These are phyloP conservation scores for Coprinopsis marcescibilis DNA, from an alignment of 768 basidiomycete genomes.

Conservation along the genomic window DNA sequence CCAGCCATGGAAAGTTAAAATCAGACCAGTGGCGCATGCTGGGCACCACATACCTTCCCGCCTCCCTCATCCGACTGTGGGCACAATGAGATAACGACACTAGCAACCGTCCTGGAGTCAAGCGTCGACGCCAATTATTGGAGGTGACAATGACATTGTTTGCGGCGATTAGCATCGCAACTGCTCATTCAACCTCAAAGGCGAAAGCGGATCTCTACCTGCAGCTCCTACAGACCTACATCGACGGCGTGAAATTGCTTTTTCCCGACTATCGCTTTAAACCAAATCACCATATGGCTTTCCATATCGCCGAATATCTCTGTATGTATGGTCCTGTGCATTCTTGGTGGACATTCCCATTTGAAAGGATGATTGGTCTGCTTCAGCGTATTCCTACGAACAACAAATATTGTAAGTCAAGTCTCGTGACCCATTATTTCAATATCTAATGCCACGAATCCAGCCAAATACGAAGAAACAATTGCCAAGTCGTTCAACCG, in stretches of 20 bases:
- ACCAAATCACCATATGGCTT: constrained; percentile 33
- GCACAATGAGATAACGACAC: constrained; percentile 6
- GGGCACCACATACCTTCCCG: constrained; percentile 25
- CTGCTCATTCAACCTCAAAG: constrained; percentile 16
- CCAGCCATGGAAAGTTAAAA: constrained; percentile 23
- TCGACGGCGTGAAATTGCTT: constrained; percentile 22
- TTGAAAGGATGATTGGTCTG: constrained; percentile 28
- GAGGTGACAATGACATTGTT: constrained; percentile 18
- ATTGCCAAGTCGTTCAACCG: constrained; percentile 12
- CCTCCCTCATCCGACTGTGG: constrained; percentile 31
- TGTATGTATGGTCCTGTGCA: constrained; percentile 28
- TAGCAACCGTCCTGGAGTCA: constrained; percentile 19
- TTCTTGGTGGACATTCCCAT: constrained; percentile 30
- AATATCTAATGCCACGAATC: not conserved
- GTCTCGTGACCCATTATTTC: not conserved
- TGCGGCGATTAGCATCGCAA: constrained; percentile 16
- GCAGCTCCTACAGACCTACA: constrained; percentile 20
- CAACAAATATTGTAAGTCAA: constrained; percentile 14
- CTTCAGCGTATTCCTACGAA: constrained; percentile 16
- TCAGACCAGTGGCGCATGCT: constrained; percentile 32
- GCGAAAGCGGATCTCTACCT: constrained; percentile 10
- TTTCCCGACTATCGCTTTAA: constrained; percentile 23
- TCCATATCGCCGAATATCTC: constrained; percentile 31
- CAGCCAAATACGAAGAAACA: constrained; percentile 19
- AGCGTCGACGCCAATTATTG: constrained; percentile 16